Percentiles rank a stretch among this genome's conserved stretches.
phyloP scores from a whole-genome alignment of 2,329 filamentous ascomycete species.

The Podosphaera xanthii region DNA sequence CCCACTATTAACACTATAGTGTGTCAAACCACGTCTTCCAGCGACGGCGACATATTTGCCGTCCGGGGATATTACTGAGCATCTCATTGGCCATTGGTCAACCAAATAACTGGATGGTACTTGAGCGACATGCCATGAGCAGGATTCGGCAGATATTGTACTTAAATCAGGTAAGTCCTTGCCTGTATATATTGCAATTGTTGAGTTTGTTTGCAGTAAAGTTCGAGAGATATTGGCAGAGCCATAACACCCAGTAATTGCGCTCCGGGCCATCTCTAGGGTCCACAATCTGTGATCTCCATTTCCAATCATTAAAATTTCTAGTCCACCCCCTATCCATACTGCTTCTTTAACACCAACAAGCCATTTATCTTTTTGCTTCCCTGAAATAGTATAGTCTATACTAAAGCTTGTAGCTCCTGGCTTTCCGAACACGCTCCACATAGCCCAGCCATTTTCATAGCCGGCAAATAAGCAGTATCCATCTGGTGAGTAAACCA shows the following conservation, averaged over 20 bases:
- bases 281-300: slow-evolving; percentile 62
- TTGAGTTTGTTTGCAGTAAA: slow-evolving; percentile 67
- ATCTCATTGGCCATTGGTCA: slow-evolving; percentile 82
- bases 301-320: slow-evolving; percentile 53
- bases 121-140: slow-evolving; percentile 83
- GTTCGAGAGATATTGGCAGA: slow-evolving; percentile 78
- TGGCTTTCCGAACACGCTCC: slow-evolving; percentile 91
- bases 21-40: slow-evolving; percentile 73
- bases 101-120: slow-evolving; percentile 68
- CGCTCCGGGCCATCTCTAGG: slow-evolving; percentile 80
- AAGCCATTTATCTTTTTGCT: slow-evolving; percentile 68
- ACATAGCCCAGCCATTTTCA: slow-evolving; percentile 78
- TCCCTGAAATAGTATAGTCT: slow-evolving; percentile 37
- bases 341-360: slow-evolving; percentile 51
- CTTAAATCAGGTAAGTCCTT: slow-evolving; percentile 81
- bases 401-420: slow-evolving; percentile 63
- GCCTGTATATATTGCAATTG: slow-evolving; percentile 78
- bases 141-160: slow-evolving; percentile 75
- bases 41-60: slow-evolving; percentile 91
- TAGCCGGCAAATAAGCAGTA: slow-evolving; percentile 92
- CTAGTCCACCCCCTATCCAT: slow-evolving; percentile 75
- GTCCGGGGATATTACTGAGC: slow-evolving; percentile 71
- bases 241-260: slow-evolving; percentile 78
- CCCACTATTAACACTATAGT: slow-evolving; percentile 86
- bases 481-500: slow-evolving; percentile 82